Evolutionary conservation across 495 filamentous ascomycete genomes (phyloP), one percentile per base, ranked within the genome.

Genomic region (Penicillium canescens): DNA sequence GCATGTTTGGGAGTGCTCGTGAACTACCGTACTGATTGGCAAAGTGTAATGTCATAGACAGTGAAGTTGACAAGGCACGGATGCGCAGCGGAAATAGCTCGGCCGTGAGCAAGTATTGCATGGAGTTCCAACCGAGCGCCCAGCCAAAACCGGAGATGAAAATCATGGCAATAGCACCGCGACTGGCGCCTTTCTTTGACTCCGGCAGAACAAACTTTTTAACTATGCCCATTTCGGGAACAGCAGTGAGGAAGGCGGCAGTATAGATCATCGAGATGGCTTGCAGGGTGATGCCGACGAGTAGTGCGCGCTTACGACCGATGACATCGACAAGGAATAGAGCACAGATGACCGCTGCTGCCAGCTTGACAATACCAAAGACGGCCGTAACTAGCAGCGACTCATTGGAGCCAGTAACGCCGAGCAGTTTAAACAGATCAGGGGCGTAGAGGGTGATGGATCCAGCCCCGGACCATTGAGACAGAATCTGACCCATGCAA

Each of bases 251-350:
- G 69, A 86, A 90, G 11, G 71, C 75, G 5, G 86, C 87, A 26
- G 89, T 76, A 63, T 90, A 90, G 59, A 87, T 59, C 82, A 90
- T 86, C 8, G 83, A 55, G 40, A 89, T 63, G 31, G 79, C 81
- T 51, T 87, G 85, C 2, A 86, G 68, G 18, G 73, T 68, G 46
- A 89, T 89, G 4, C 88, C 86, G 1, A 83, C 52, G 10, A 85
- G 71, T 0, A 91, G 72, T 1, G 87, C 77, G 33, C 86, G 82
- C 66, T 88, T 87, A 39, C 87, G 84, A 4, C 87, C 87, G 55
- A 89, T 85, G 44, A 87, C 75, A 54, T 91, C 87, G 55, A 91
- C 83, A 16, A 91, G 75, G 75, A 90, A 88, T 12, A 89, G 71
- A 7, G 86, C 85, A 61, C 86, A 89, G 37, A 81, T 38, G 18